Evolutionary conservation across 176 grass and related monocot species (phyloP).

Genomic region (Oryza rufipogon): DNA sequence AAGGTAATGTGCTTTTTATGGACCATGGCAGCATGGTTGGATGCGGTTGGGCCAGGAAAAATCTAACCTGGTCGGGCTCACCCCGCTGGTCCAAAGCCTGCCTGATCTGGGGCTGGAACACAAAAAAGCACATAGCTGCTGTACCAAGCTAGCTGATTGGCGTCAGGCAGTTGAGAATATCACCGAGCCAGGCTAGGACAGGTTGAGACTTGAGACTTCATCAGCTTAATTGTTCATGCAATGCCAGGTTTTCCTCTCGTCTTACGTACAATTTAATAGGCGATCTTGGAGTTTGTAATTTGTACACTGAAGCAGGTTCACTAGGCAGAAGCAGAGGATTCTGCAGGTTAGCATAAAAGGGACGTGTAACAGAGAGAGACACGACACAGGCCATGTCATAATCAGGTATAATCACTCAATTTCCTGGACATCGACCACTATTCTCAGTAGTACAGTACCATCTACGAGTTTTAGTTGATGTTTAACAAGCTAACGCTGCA

Average conservation of each 20-base stretch:
- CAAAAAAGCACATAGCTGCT: too few relatives aligned
- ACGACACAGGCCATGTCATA: conserved; percentile 9
- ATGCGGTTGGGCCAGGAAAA: neutral
- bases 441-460: neutral
- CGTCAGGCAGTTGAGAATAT: neutral
- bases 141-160: neutral
- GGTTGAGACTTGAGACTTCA: neutral
- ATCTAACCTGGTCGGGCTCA: neutral
- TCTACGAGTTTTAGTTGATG: conserved; percentile 1
- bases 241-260: neutral
- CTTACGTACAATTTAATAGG: neutral
- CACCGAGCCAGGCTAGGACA: neutral
- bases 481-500: conserved; percentile 17
- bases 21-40: neutral
- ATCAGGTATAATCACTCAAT: conserved; percentile 13
- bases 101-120: neutral
- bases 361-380: conserved; percentile 17
- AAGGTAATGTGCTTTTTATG: too few relatives aligned
- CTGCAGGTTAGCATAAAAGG: conserved; percentile 26
- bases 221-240: neutral
- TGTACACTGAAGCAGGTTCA: neutral
- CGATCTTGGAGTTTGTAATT: too few relatives aligned
- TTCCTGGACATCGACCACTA: conserved; percentile 17
- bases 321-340: neutral
- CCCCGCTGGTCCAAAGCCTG: neutral